Percentiles rank a stretch among this genome's conserved stretches.
These are phyloP conservation scores for Eucalyptus brandiana DNA, from an alignment of 345 rosid genomes.

Conservation along the genomic window DNA sequence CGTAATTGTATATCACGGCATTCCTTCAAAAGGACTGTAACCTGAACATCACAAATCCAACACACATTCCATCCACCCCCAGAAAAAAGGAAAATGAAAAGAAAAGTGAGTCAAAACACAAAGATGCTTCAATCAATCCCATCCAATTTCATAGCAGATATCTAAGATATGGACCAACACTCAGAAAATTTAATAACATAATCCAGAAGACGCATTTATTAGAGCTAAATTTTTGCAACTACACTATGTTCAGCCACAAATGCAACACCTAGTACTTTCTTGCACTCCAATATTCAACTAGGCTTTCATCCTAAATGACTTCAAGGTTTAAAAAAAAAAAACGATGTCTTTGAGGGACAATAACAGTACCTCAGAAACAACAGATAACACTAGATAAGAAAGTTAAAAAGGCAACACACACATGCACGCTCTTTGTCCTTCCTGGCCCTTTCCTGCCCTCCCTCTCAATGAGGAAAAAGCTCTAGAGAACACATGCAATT, in stretches of 20 bases:
- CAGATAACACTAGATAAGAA: neutral
- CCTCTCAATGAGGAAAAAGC: neutral
- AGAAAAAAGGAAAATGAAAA: neutral
- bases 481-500: neutral
- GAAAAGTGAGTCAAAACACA: neutral
- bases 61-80: neutral
- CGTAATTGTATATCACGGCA: conserved; percentile 92
- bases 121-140: neutral
- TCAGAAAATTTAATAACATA: neutral
- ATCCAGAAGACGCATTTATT: neutral
- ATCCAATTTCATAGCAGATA: neutral
- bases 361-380: neutral
- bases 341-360: neutral
- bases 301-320: neutral
- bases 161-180: neutral
- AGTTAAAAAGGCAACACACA: neutral
- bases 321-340: neutral
- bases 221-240: neutral
- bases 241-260: neutral
- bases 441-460: neutral
- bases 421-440: neutral
- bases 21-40: conserved; percentile 86
- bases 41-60: conserved; percentile 23
- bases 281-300: neutral
- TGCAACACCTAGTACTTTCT: neutral